Base-by-base conservation (phyloP, 176 grass and related monocot species). In the Lolium multiflorum region DNA sequence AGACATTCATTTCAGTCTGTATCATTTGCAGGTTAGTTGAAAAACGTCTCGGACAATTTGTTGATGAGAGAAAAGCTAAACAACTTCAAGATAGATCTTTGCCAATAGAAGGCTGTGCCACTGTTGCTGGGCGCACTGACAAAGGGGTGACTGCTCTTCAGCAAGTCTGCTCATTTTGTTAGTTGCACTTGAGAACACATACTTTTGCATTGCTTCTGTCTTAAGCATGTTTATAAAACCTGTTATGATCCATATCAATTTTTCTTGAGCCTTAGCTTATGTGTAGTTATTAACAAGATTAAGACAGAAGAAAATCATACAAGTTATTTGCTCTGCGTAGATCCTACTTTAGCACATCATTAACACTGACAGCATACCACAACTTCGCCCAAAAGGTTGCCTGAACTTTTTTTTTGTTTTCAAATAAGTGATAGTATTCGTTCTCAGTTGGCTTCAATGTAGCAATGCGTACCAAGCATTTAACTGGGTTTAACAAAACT, bases 131-230 rank as follows among this genome's bases (percentile, higher is more conserved):
- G 56, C 92, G 93, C 67, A 96, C 96, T 43, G 96, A 98, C 79
- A 98, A 98, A 90, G 93, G 96, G 88, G 96, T 98, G 81, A 94
- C 93, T 89, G 90, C 96, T 73, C 88, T 98, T 89, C 93, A 98
- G 86, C 96, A 98, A 94, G 96, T 98, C 95, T 98, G 96, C 91
- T 94, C 96, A 96, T 96, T 98, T 98, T 98, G 96, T 96, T 80
- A 92, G 93, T 98, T 92, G 75, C 82, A 83, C 79, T 72, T 76
- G 48, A 86, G 60, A 86, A 82, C 74, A 78, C 41, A 76, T 76
- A 77, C 5, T 82, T n/a, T 28, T 41, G 28, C 12, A 38, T 18
- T 24, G 16, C 60, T 6, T 78, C 71, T 63, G 4, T 21, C 41
- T 25, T 25, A 38, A 18, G 64, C 25, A 52, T 46, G 44, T 9